phyloP scores from a whole-genome alignment of 192 early-diverging fungal genomes.

The Backusella morwellensis region DNA sequence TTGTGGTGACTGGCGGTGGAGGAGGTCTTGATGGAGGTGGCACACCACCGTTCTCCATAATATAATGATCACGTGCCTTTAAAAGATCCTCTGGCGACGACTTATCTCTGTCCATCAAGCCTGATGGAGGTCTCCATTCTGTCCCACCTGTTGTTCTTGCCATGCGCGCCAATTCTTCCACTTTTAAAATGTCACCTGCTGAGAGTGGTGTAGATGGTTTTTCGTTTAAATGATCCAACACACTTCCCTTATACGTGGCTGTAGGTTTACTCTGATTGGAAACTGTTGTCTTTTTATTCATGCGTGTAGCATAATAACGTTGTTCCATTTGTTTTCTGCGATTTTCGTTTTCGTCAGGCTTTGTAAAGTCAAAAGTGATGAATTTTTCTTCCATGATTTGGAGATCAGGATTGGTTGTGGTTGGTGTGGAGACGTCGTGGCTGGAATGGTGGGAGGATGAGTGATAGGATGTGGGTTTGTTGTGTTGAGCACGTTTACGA shows the following conservation, averaged over 20 bases:
- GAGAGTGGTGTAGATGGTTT: slow-evolving; percentile 32
- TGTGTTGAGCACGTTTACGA: slow-evolving; percentile 55
- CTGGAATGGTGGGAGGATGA: slow-evolving; percentile 23
- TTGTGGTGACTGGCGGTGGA: background rate
- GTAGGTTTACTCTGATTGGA: background rate
- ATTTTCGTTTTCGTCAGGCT: slow-evolving; percentile 34
- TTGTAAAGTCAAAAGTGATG: slow-evolving; percentile 67
- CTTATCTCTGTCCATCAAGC: background rate
- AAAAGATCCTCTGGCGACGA: background rate
- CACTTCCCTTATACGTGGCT: slow-evolving; percentile 20
- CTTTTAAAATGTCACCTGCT: slow-evolving; percentile 31
- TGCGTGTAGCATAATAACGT: slow-evolving; percentile 18
- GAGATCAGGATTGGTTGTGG: slow-evolving; percentile 52
- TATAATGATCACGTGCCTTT: slow-evolving; percentile 9
- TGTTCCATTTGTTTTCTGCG: slow-evolving; percentile 26
- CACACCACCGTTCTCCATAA: slow-evolving; percentile 1
- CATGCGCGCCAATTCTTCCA: slow-evolving; percentile 34
- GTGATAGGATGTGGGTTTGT: slow-evolving; percentile 19
- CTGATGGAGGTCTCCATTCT: slow-evolving; percentile 28
- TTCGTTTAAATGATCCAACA: slow-evolving; percentile 24
- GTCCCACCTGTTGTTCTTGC: slow-evolving; percentile 12
- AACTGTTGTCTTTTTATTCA: slow-evolving; percentile 8
- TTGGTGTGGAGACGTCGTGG: background rate
- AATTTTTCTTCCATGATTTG: slow-evolving; percentile 81
- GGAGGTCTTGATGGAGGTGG: slow-evolving; percentile 7